phyloP scores from a whole-genome alignment of 2,329 filamentous ascomycete genomes.

The Lachnellula subtilissima region DNA sequence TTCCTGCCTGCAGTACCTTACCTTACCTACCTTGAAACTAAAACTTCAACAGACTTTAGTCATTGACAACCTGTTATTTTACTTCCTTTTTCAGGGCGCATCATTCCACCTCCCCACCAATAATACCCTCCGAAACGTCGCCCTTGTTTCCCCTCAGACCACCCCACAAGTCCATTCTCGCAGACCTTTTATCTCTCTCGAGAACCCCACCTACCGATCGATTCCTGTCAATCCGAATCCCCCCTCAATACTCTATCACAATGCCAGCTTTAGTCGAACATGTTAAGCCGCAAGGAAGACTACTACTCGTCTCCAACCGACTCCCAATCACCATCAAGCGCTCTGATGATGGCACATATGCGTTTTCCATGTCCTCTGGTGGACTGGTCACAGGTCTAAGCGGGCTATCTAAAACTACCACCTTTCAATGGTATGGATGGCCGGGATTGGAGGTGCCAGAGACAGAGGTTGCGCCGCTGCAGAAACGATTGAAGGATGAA shows the following conservation, averaged over 20 bases:
- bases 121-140: not conserved
- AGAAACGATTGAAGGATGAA: slow-evolving; percentile 74
- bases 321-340: slow-evolving; percentile 96
- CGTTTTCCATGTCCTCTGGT: slow-evolving; percentile 94
- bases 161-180: no score
- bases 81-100: no score
- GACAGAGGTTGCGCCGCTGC: slow-evolving; percentile 69
- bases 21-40: not conserved
- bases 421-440: slow-evolving; percentile 99
- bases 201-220: not conserved
- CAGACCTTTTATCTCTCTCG: no score
- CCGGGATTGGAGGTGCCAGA: slow-evolving; percentile 89
- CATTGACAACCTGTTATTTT: no score
- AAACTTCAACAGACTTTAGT: not conserved
- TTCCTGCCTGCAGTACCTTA: not conserved
- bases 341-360: slow-evolving; percentile 84
- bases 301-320: slow-evolving; percentile 89
- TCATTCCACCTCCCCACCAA: no score
- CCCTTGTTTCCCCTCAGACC: no score
- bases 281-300: slow-evolving; percentile 33
- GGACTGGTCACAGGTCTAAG: slow-evolving; percentile 91
- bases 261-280: slow-evolving; percentile 27
- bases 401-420: slow-evolving; percentile 85
- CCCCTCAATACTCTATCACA: not conserved
- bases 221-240: not conserved